These are phyloP conservation scores for Lotmaria passim DNA, from an alignment of 208 protist genomes.

Conservation along the genomic window DNA sequence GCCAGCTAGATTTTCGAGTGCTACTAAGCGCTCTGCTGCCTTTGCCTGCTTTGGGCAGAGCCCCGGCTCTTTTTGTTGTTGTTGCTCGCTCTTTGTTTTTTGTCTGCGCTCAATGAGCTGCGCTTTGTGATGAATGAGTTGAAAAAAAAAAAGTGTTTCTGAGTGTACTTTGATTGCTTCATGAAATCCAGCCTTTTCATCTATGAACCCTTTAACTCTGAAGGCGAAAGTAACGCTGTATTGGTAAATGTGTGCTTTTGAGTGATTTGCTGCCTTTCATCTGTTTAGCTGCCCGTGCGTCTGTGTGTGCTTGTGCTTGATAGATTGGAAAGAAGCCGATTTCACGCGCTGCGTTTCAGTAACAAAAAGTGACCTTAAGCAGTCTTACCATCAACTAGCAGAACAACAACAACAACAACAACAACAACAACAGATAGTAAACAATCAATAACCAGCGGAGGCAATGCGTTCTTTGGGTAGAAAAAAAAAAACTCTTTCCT, in stretches of 20 bases:
- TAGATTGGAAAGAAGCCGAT: too few relatives aligned
- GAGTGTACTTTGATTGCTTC: slow-evolving; percentile 40
- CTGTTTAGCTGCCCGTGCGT: too few relatives aligned
- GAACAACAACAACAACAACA: too few relatives aligned
- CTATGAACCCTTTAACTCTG: slow-evolving; percentile 61
- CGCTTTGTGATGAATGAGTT: slow-evolving; percentile 34
- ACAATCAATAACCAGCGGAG: too few relatives aligned
- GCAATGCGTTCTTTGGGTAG: too few relatives aligned
- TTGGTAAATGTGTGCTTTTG: not conserved
- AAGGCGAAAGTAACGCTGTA: not conserved
- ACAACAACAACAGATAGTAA: too few relatives aligned
- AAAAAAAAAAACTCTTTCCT: too few relatives aligned
- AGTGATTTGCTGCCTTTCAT: too few relatives aligned
- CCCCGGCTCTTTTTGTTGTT: not conserved
- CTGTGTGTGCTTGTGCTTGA: too few relatives aligned
- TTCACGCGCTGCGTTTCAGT: too few relatives aligned
- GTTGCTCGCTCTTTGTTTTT: not conserved
- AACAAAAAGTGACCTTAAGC: too few relatives aligned
- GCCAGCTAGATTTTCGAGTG: slow-evolving; percentile 28
- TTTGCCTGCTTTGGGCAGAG: not conserved
- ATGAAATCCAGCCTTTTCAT: slow-evolving; percentile 37
- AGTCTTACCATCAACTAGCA: too few relatives aligned
- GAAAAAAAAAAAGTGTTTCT: slow-evolving; percentile 26
- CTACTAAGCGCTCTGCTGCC: not conserved
- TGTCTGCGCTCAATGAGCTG: not conserved